Conservation (phyloP, 2,329 filamentous ascomycete species). For the Myriosclerotinia scirpicola region DNA sequence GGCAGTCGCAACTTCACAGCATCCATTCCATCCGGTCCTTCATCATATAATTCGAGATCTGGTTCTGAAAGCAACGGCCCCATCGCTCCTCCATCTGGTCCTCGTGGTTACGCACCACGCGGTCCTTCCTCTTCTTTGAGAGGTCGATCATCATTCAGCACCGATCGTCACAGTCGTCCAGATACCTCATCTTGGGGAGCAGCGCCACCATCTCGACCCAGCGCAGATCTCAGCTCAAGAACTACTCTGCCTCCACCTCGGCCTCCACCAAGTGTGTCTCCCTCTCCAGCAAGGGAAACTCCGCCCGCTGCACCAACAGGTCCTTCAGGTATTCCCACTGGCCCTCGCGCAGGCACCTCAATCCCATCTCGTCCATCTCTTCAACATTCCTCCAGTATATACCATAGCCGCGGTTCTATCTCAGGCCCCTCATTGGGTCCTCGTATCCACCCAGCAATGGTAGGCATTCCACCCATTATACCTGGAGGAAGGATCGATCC, state of each 20-base stretch:
- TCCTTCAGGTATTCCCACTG: conserved; percentile 38
- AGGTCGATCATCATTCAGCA: conserved; percentile 38
- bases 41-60: conserved; percentile 28
- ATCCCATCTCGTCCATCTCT: conserved; percentile 35
- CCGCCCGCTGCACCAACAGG: conserved; percentile 35
- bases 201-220: conserved; percentile 32
- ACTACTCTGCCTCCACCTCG: conserved; percentile 29
- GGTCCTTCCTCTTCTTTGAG: conserved; percentile 34
- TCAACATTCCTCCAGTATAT: conserved; percentile 35
- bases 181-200: conserved; percentile 37
- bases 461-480: conserved; percentile 39
- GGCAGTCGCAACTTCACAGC: conserved; percentile 37
- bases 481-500: conserved; percentile 40
- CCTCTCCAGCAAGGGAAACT: conserved; percentile 33
- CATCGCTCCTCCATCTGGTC: conserved; percentile 39
- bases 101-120: conserved; percentile 39
- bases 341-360: conserved; percentile 35
- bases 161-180: conserved; percentile 35
- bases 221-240: conserved; percentile 26
- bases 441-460: conserved; percentile 40
- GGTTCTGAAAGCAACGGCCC: conserved; percentile 29
- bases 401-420: conserved; percentile 27
- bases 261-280: conserved; percentile 35
- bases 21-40: conserved; percentile 27
- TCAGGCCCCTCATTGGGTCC: conserved; percentile 30